These are phyloP conservation scores for Saccharum spontaneum DNA, from an alignment of 176 grass and related monocot species.

Conservation along the genomic window DNA sequence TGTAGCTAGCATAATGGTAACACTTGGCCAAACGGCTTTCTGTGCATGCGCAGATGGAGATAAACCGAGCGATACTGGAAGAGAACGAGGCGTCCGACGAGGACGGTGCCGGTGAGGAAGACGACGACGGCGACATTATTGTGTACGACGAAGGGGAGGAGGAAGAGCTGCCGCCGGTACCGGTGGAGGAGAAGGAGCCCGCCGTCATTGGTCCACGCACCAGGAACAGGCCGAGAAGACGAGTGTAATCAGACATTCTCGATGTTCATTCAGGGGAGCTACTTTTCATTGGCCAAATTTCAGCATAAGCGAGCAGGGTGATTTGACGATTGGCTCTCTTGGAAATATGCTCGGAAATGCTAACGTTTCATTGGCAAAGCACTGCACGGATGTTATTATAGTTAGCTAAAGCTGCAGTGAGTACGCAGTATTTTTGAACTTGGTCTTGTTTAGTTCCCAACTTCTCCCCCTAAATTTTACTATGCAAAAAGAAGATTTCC, in stretches of 20 bases:
- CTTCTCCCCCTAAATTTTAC: too few species aligned
- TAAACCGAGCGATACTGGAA: slow-evolving; percentile 62
- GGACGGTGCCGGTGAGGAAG: not conserved
- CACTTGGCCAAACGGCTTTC: not conserved
- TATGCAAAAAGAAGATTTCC: too few species aligned
- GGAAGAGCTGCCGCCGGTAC: not conserved
- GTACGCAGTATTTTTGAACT: not conserved
- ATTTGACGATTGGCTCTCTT: not conserved
- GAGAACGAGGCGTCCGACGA: slow-evolving; percentile 50
- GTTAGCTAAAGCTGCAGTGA: not conserved
- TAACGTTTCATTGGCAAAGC: not conserved
- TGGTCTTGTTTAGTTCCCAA: not conserved
- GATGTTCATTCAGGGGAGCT: not conserved
- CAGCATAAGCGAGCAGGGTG: too few species aligned
- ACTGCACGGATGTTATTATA: not conserved
- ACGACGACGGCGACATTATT: not conserved
- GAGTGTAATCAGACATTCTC: not conserved
- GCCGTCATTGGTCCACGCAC: slow-evolving; percentile 28
- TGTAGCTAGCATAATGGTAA: not conserved
- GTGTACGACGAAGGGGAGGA: not conserved
- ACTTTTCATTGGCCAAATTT: too few species aligned
- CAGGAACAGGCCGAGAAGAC: slow-evolving; percentile 63
- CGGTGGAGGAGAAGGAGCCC: slow-evolving; percentile 36
- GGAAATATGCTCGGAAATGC: not conserved
- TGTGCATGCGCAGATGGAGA: slow-evolving; percentile 47